Base-by-base conservation (phyloP, 1,284 basidiomycete species). In the Amylostereum areolatum region DNA sequence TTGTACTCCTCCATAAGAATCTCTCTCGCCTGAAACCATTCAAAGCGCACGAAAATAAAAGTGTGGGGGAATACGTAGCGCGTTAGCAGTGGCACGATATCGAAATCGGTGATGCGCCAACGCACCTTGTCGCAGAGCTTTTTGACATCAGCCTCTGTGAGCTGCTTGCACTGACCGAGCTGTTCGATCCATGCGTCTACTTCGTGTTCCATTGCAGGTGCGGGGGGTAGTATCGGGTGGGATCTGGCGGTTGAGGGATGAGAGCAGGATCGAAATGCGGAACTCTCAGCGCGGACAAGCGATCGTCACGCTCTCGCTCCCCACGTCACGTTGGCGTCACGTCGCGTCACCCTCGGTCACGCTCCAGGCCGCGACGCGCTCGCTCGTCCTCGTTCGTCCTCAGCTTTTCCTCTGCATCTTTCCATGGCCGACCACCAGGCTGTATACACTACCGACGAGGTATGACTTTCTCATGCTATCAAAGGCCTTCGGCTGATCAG, bases 1-100 rank as follows among this genome's bases (percentile, higher is more conserved):
- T 97, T 97, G 28, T 91, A 94, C 73, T 97, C 93, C 65, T 95
- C 93, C 83, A 97, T 94, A 66, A 99, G 71, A 59, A 99, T 95
- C 74, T 98, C 95, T 64, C 95, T 83, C 50, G 96, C 94, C 95
- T 97, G 66, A 11, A 51, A 34, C 35, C 34, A 48, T 45, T 28
- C 37, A 2, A 30, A 7, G 33, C 32, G 30, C 51, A 48, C 54
- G 43, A 60, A 56, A 46, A 51, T 56, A 49, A 54, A 47, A 43
- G 53, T 56, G 57, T 43, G 56, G 33, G 43, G 55, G 47, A 30
- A 43, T 31, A 45, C 33, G 41, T 44, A 44, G 49, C 30, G 40
- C n/a, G n/a, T n/a, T n/a, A n/a, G n/a, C n/a, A n/a, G 44, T 43
- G 49, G 52, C 47, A 43, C 48, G 49, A 50, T 57, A 58, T 52